Evolutionary conservation across 306 rosid genomes (phyloP), one percentile per base, ranked within the genome.

Genomic region (Vigna nakashimae): DNA sequence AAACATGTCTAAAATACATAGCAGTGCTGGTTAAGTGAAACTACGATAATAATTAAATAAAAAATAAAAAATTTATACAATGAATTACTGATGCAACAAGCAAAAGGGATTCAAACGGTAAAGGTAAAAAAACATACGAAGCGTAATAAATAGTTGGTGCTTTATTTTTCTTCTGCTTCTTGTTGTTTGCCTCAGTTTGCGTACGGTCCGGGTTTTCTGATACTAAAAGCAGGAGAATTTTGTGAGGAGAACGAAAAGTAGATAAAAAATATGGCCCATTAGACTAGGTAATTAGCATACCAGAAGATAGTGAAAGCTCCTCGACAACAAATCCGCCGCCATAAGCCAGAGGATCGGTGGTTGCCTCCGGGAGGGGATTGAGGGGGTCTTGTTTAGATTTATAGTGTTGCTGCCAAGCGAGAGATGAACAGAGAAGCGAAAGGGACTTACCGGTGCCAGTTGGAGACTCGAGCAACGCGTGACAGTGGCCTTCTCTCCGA

Each of bases 371-470:
- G 63, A 85, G 79, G 34, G 94, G 88, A 64, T 86, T 87, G 30
- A 67, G 85, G 12, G 86, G 83, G 7, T 74, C 79, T n/a, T 82
- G 81, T 75, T 77, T 76, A 42, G 81, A 63, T 80, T 88, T 83
- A 28, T 42, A 92, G 60, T 66, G 66, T 24, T 89, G 89, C 89
- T 90, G 98, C 98, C 98, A 94, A 68, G 98, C 96, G 59, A 94
- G 90, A 49, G 88, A 86, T 18, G 98, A 90, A 67, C 98, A 94
- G 5, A 94, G 91, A 73, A 94, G 98, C 2, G 98, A 94, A 28
- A 94, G 98, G 16, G 98, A 89, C 75, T 94, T 94, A 16, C 98
- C 98, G 16, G 97, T 90, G 9, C 98, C 98, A 0, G 98, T 94
- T 32, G 97, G 98, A 68, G 98, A 92, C 79, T 94, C 98, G 24